A percentile compares a stretch with the other conserved stretches of the same genome.
phyloP scores from a whole-genome alignment of 306 rosid genomes.

The Vicia sativa region DNA sequence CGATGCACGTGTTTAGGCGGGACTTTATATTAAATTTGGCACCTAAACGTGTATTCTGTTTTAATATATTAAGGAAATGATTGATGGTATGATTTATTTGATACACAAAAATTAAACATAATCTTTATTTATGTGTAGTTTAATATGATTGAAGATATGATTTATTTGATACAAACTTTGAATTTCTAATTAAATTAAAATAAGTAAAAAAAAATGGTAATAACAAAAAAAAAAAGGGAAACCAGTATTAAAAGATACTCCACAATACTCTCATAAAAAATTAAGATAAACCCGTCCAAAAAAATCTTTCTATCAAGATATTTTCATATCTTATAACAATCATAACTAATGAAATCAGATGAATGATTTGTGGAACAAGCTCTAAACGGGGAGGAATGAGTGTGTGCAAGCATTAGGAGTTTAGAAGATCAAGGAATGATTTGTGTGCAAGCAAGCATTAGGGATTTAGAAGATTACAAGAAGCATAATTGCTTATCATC shows the following conservation, averaged over 20 bases:
- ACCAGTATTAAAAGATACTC: neutral
- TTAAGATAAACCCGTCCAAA: too few species aligned
- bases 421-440: conserved; percentile 7
- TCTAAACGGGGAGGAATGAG: conserved; percentile 11
- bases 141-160: too few species aligned
- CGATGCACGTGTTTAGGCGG: too few species aligned
- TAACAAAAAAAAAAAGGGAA: neutral
- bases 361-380: too few species aligned
- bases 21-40: too few species aligned
- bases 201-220: neutral
- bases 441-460: conserved; percentile 14
- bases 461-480: conserved; percentile 11
- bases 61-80: too few species aligned
- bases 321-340: too few species aligned
- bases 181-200: too few species aligned
- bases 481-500: conserved; percentile 14
- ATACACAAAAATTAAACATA: neutral
- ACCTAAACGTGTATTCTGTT: too few species aligned
- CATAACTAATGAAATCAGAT: too few species aligned
- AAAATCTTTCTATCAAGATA: too few species aligned
- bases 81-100: neutral
- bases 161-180: too few species aligned
- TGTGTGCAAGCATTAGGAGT: conserved; percentile 12
- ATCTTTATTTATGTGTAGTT: neutral
- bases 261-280: neutral